phyloP scores from a whole-genome alignment of 306 rosid genomes.

The Corylus americana region DNA sequence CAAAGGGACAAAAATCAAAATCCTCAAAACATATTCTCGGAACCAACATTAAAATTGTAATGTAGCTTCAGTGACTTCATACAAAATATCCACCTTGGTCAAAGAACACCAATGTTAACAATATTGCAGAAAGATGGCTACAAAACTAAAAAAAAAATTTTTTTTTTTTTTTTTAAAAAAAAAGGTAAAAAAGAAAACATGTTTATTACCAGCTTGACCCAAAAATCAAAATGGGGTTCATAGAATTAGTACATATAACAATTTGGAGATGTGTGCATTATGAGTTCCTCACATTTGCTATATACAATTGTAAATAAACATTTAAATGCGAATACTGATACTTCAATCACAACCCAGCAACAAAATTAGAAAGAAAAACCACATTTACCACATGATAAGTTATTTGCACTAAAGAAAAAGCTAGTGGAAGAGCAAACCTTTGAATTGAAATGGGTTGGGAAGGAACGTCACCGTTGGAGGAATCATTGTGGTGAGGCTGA shows the following conservation, averaged over 20 bases:
- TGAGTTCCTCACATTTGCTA: neutral
- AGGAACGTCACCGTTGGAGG: slow-evolving; percentile 36
- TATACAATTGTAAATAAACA: too few species aligned
- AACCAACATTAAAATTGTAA: slow-evolving; percentile 4
- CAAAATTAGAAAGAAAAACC: neutral
- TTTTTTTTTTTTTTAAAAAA: too few species aligned
- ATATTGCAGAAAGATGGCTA: neutral
- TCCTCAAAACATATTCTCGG: slow-evolving; percentile 7
- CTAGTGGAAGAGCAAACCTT: slow-evolving; percentile 45
- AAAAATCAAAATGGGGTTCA: neutral
- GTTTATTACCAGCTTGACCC: neutral
- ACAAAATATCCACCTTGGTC: slow-evolving; percentile 25
- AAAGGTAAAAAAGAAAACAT: neutral
- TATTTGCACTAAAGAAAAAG: neutral
- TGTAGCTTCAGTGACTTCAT: neutral
- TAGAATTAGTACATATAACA: neutral
- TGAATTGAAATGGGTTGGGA: slow-evolving; percentile 41
- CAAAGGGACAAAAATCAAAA: slow-evolving; percentile 14
- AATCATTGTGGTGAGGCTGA: slow-evolving; percentile 26
- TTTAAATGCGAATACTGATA: neutral
- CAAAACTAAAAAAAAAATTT: neutral
- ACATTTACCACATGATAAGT: neutral
- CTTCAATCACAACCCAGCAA: neutral
- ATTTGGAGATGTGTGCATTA: neutral
- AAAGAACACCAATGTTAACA: neutral